Base-by-base conservation (phyloP, 2,329 filamentous ascomycete genomes). In the Bipolaris sorokiniana region DNA sequence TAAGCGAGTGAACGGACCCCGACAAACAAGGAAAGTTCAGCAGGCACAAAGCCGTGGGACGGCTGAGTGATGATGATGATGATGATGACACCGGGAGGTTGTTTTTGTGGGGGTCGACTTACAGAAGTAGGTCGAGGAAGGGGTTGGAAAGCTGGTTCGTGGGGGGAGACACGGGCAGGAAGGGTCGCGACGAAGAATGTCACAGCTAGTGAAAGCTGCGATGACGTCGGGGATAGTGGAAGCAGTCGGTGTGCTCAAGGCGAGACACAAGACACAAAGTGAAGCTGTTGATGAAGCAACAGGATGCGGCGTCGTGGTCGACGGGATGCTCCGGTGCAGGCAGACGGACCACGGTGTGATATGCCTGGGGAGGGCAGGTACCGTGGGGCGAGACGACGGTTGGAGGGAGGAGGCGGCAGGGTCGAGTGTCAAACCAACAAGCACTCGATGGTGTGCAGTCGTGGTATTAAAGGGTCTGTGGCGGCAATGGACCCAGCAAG, bases 401-500 rank as follows among this genome's bases (percentile, higher is more conserved):
- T 42, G 48, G 48, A 54, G 62, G 53, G 66, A 63, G 56, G 53
- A 65, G 57, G 46, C 42, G 37, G 48, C 45, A 38, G 48, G 55
- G 61, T 54, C 45, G 51, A 34, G 51, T 51, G 61, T 65, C 58
- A 56, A 59, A 63, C 52, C 59, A 56, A 51, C 48, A 41, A 16
- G 48, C 31, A 58, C 16, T 49, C 49, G 57, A 59, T 51, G 59
- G 59, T 62, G 56, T 55, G 64, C 55, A 51, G 66, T 60, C 56
- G 56, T 63, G 62, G 59, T 61, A 59, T 67, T 71, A 70, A 69
- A 71, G 69, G 66, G 61, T 55, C 58, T 66, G 36, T 70, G 69
- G 71, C 73, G 69, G 66, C 70, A 68, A 67, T 66, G 64, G 72
- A 70, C 71, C 70, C 64, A 63, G 66, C 63, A 63, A 65, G 57